Evolutionary conservation across 257 asterid species (phyloP), one percentile per base, ranked within the genome.

Genomic region (Cinchona pubescens): DNA sequence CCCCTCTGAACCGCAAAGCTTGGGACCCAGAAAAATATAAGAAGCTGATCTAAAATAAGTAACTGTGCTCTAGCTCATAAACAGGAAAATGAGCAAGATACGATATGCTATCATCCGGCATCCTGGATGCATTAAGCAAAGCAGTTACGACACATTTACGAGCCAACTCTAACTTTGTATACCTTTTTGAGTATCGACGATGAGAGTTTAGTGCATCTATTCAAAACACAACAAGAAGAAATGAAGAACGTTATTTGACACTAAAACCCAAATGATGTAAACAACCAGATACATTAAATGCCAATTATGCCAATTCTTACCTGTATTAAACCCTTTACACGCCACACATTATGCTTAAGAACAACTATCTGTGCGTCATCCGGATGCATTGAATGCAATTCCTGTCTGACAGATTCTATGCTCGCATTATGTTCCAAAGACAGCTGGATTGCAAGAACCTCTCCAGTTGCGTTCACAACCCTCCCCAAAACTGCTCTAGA

Each of bases 281-380:
- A 3, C 49, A 73, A 60, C 37, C 2, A 62, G 30, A 55, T 38
- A 58, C 66, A 14, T 11, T 64, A 38, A 55, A 9, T 55, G 71
- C 40, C 23, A 42, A 35, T 74, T 48, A 29, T 37, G 30, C 42
- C 23, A 27, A 45, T 56, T 27, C 78, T 59, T 73, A 86, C 89
- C 87, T 86, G 89, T 71, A 86, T 86, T 71, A 86, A 48, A 73
- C 89, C 89, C 79, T 83, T 86, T 23, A 86, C 87, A 71, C 89
- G 87, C 89, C 89, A 86, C 42, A 86, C 89, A 43, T 79, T 81
- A 77, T 86, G 87, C 82, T 83, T 86, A 68, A 81, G 75, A 73
- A 83, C 85, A 10, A 83, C 87, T 70, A 86, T 86, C 66, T 83
- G 83, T 0, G 86, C 60, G 76, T 86, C 89, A 79, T 86, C 87